Conservation (phyloP, 495 filamentous ascomycete species). For the Bathelium albidoporum region DNA sequence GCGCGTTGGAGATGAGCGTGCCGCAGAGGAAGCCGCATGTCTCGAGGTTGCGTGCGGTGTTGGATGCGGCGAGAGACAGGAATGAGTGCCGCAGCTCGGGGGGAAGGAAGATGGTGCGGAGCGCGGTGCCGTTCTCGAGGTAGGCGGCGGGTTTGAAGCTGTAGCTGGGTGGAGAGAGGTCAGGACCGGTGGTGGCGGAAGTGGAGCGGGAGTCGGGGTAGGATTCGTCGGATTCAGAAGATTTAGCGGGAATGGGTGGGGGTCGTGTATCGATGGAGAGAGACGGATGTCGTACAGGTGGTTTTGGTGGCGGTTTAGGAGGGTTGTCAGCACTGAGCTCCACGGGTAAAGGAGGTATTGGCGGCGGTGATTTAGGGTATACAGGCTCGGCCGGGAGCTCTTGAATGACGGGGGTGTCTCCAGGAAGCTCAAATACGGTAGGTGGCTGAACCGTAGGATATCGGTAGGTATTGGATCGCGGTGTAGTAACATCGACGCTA, state of each 20-base stretch:
- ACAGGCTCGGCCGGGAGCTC: conserved; percentile 1
- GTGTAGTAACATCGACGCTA: conserved; percentile 2
- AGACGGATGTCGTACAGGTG: neutral
- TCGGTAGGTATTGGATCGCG: conserved; percentile 10
- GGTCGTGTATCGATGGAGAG: conserved; percentile 28
- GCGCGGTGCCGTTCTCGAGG: conserved; percentile 74
- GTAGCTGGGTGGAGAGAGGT: conserved; percentile 27
- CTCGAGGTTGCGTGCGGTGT: conserved; percentile 74
- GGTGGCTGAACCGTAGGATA: conserved; percentile 18
- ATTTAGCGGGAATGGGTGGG: conserved; percentile 37
- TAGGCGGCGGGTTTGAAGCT: conserved; percentile 81
- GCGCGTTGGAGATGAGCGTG: conserved; percentile 78
- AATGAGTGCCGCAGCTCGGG: conserved; percentile 61
- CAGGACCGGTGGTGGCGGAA: conserved; percentile 20
- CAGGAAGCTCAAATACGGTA: conserved; percentile 1
- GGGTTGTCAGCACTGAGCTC: conserved; percentile 26
- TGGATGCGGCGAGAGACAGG: conserved; percentile 56
- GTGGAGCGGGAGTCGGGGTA: neutral
- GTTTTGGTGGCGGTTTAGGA: neutral
- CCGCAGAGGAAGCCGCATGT: conserved; percentile 93
- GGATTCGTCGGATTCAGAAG: conserved; percentile 19
- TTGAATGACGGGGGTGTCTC: neutral
- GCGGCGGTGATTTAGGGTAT: conserved; percentile 2
- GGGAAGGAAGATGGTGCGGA: conserved; percentile 83
- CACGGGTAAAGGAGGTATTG: conserved; percentile 21